Evolutionary conservation across 2,329 filamentous ascomycete genomes (phyloP).

Genomic region (Hypoxylon sp.): DNA sequence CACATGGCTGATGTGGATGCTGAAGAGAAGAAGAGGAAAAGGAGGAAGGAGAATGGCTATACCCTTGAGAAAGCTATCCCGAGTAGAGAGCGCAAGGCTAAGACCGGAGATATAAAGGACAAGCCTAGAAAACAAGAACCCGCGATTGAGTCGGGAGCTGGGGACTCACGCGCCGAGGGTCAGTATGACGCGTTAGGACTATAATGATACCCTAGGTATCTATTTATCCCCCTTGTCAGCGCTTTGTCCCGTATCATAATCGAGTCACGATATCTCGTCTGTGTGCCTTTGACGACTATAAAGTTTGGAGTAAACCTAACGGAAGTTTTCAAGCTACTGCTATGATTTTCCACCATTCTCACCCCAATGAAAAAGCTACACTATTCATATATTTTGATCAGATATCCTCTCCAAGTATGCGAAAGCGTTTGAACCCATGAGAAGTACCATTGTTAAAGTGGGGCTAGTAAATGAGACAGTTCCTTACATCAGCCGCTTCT

Average conservation of each 20-base stretch:
- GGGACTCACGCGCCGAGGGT: slow-evolving; percentile 38
- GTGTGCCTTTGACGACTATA: neutral
- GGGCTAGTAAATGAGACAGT: neutral
- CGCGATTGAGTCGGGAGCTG: slow-evolving; percentile 37
- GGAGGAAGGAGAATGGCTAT: slow-evolving; percentile 34
- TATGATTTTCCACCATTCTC: neutral
- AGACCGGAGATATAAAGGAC: slow-evolving; percentile 11
- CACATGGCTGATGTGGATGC: slow-evolving; percentile 55
- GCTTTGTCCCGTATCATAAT: neutral
- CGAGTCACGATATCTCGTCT: neutral
- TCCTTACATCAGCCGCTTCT: slow-evolving; percentile 8
- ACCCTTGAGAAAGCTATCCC: slow-evolving; percentile 2
- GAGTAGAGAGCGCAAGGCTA: slow-evolving; percentile 5
- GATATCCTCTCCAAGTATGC: neutral
- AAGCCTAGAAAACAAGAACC: slow-evolving; percentile 37
- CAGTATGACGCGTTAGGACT: slow-evolving; percentile 54
- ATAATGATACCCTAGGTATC: no score
- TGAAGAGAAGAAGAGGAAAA: slow-evolving; percentile 45
- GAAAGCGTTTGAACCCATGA: neutral
- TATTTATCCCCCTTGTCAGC: no score
- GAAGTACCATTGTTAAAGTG: neutral
- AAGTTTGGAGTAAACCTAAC: neutral
- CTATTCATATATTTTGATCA: neutral
- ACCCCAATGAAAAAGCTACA: neutral
- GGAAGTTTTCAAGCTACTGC: neutral